Base-by-base conservation (phyloP, 1,284 basidiomycete genomes). In the Cystobasidium slooffiae region DNA sequence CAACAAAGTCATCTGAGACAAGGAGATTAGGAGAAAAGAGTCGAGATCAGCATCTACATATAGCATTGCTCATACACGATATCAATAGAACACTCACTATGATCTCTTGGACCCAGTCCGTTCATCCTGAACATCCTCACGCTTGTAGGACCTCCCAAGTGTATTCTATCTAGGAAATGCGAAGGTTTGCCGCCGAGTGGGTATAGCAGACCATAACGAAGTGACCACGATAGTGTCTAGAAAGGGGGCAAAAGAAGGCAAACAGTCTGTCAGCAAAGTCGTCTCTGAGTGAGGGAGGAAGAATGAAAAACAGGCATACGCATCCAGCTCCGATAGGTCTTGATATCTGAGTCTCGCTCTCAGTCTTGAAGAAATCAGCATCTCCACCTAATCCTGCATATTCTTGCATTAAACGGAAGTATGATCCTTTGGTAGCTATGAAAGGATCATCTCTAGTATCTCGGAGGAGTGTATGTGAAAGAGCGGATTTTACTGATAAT, bases 81-180 rank as follows among this genome's bases (percentile, higher is more conserved):
- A 62, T 52, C 12, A 51, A 9, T 7, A 44, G 24, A 12, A 65
- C 20, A 81, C 89, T 77, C 80, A 93, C 92, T 80, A 37, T 88
- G 88, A 79, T 96, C 93, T 43, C 88, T 87, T 1, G 92, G 89
- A 0, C 97, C 97, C 82, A 99, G 85, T 0, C 90, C 87, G 79
- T 94, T 95, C 39, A 88, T 86, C 74, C 88, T 88, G 85, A 97
- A 98, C 75, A 91, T 90, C 37, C 97, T 86, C 1, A 99, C 86
- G 62, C 88, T 92, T n/a, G 91, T 89, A 0, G 97, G 94, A 0
- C 96, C 97, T 39, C 96, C 97, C 0, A 98, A 86, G 78, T 96
- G 94, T 81, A 95, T 96, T 5, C 93, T 88, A 82, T 99, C 97
- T 46, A 87, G 88, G 80, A 92, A 91, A 64, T 86, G 86, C 37